Base-by-base conservation (phyloP, 2,329 filamentous ascomycete species). In the Zarea fungicola region DNA sequence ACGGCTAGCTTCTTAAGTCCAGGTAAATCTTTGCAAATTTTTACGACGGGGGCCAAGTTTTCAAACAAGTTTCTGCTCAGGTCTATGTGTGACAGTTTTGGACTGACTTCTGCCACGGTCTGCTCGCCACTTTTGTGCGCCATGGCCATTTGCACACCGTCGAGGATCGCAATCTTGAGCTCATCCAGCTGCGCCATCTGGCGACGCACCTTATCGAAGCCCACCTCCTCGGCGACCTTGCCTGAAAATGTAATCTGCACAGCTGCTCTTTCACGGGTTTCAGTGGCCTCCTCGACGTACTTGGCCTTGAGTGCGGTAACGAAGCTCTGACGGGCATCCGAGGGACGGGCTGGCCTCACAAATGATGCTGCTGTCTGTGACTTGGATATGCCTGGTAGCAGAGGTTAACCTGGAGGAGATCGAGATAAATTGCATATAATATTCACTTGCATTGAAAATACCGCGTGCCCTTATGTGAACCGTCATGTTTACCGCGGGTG, bases 221-320 rank as follows among this genome's bases (percentile, higher is more conserved):
- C 93, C 28, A 97, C 81, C 69, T 97, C 92, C 69, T 97, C 87
- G 5, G 89, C 92, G 16, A 91, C 79, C 68, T 97, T 97, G 31
- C 67, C 87, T 69, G 74, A 95, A 76, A 75, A 85, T 48, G 75
- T 70, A 54, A 95, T 85, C 42, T 80, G 74, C 35, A 31, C 28
- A 21, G 26, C 25, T 9, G 31, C 7, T 25, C 19, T 16, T 22
- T 14, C 46, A 16, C 29, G 62, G 6, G 60, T 51, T 25, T 58
- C 58, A 7, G 75, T 73, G 7, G 69, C 63, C 11, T 68, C 61
- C 22, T 62, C 53, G 4, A 85, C 87, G 64, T 99, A 99, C 70
- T 96, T 99, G 58, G 83, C 78, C 52, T 80, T 80, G 47, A 96
- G 72, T 3, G 89, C 93, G 59, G 87, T 78, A 16, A 96, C 71